phyloP scores from a whole-genome alignment of 1,284 basidiomycete species.

The Puccinia hordei region DNA sequence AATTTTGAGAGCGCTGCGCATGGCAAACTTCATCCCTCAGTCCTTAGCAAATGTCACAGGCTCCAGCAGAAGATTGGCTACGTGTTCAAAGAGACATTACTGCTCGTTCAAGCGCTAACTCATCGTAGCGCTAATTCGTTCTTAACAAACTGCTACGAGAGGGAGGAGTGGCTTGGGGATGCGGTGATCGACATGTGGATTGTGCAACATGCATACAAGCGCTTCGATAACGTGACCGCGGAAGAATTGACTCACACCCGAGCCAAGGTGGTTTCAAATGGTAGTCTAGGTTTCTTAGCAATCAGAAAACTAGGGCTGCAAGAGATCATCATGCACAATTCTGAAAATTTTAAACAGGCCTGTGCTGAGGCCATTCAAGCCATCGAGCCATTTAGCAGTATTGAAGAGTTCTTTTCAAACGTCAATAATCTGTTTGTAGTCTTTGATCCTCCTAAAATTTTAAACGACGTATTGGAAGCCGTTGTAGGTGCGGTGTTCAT shows the following conservation, averaged over 20 bases:
- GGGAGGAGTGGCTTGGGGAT: constrained; percentile 81
- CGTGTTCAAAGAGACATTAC: constrained; percentile 66
- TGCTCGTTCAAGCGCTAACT: constrained; percentile 74
- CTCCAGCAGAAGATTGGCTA: constrained; percentile 72
- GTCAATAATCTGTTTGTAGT: constrained; percentile 66
- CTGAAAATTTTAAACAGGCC: constrained; percentile 68
- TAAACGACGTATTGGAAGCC: constrained; percentile 77
- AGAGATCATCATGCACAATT: constrained; percentile 70
- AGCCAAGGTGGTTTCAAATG: constrained; percentile 71
- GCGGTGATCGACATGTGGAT: constrained; percentile 76
- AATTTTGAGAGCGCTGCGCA: background rate
- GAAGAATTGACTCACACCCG: constrained; percentile 73
- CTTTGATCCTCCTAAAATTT: constrained; percentile 76
- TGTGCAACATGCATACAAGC: constrained; percentile 70
- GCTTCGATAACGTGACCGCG: constrained; percentile 71
- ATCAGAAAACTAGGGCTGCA: constrained; percentile 71
- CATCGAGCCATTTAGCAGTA: constrained; percentile 63
- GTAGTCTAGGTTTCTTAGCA: constrained; percentile 70
- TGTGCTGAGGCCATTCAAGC: constrained; percentile 68
- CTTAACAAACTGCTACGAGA: constrained; percentile 71
- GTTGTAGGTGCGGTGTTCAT: constrained; percentile 79
- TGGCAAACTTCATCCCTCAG: background rate
- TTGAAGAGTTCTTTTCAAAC: constrained; percentile 9
- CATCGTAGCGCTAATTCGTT: constrained; percentile 72
- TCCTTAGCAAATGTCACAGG: constrained; percentile 60